Conservation (phyloP, 2,329 filamentous ascomycete species). For the Keithomyces neogunnii region DNA sequence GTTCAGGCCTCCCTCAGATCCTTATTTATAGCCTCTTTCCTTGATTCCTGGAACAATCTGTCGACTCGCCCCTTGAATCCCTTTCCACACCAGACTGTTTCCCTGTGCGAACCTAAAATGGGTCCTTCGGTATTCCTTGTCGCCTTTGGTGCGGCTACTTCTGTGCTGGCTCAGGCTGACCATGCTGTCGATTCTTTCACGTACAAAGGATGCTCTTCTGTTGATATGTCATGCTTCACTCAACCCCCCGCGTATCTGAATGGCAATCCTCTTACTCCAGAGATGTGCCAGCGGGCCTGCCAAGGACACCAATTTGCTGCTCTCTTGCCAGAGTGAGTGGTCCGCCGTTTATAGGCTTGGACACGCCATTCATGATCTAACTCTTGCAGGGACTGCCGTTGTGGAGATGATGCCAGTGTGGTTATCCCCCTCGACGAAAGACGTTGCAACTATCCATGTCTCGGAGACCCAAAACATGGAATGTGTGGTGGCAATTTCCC, state of each 20-base stretch:
- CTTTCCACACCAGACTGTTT: conserved; percentile 1
- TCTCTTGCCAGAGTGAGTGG: conserved; percentile 22
- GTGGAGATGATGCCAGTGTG: conserved; percentile 22
- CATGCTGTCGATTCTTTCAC: conserved; percentile 15
- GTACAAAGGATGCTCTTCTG: conserved; percentile 19
- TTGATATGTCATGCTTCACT: conserved; percentile 18
- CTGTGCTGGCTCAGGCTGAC: conserved; percentile 11
- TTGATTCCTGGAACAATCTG: conserved; percentile 2
- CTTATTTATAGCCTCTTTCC: conserved; percentile 5
- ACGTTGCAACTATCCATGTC: conserved; percentile 23
- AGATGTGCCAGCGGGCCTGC: conserved; percentile 20
- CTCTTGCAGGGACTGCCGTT: conserved; percentile 22
- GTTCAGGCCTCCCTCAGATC: conserved; percentile 6
- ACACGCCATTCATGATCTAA: conserved; percentile 5
- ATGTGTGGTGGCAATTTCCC: conserved; percentile 25
- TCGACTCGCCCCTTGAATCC: background rate
- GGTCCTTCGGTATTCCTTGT: conserved; percentile 13
- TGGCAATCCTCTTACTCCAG: conserved; percentile 15
- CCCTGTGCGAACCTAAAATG: conserved; percentile 14
- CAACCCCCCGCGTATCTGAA: conserved; percentile 13
- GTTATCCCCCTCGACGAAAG: conserved; percentile 19
- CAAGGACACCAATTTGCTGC: conserved; percentile 19
- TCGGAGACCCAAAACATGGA: conserved; percentile 18
- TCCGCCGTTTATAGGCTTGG: background rate
- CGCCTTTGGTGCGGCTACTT: conserved; percentile 13